Evolutionary conservation across 2,329 filamentous ascomycete genomes (phyloP), one percentile per base, ranked within the genome.

Genomic region (Trichoderma koningii): DNA sequence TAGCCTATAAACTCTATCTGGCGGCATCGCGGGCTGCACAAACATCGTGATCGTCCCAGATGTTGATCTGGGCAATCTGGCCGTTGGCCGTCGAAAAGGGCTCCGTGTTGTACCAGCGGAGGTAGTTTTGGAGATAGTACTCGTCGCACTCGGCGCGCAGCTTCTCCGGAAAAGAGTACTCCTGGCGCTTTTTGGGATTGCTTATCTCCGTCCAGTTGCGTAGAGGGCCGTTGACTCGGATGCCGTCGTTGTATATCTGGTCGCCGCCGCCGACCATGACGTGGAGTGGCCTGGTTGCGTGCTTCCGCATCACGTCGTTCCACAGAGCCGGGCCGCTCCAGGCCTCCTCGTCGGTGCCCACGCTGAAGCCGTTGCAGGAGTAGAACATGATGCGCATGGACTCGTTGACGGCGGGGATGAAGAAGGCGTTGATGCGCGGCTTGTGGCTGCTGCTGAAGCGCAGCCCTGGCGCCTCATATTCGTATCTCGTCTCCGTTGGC

Each of bases 331-430:
- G 90, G 0, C 95, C 95, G 73, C 90, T 94, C 81, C 93, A 96
- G 48, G 89, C 88, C 56, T 91, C 87, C 67, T 95, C 87, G 75
- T 97, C 90, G 3, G 92, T 94, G 62, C 90, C 91, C 45, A 95
- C 84, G 70, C 91, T 94, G 80, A 99, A 99, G 17, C 95, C 96
- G 76, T 99, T 99, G 80, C 95, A 97, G 65, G 92, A 97, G 80
- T 97, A 91, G 78, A 97, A 99, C 92, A 98, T 96, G 74, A 97
- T 91, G 74, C 96, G 92, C 94, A 99, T 98, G 5, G 91, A 91
- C 77, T 97, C 89, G 51, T 87, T 86, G 65, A 83, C 82, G 14
- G 91, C 92, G 14, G 95, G 94, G 5, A 98, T 87, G 82, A 90
- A 96, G 77, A 99, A 99, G 56, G 70, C 86, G 79, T 83, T 96